A percentile compares a stretch with the other conserved stretches of the same genome.
phyloP scores from a whole-genome alignment of 257 asterid genomes.

The Mitragyna speciosa region DNA sequence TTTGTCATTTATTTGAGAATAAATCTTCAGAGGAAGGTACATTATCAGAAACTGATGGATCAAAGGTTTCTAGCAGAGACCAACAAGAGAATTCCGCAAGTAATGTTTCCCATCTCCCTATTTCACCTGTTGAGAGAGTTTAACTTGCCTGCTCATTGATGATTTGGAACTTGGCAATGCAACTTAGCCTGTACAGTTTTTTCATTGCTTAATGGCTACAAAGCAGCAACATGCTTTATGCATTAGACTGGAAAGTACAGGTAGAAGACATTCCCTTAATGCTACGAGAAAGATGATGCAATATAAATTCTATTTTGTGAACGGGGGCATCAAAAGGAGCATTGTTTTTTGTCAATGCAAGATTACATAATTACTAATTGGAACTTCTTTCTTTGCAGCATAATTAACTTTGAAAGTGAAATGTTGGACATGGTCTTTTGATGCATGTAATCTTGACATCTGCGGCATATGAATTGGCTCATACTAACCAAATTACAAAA shows the following conservation, averaged over 20 bases:
- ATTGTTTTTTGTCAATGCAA: slow-evolving; percentile 3
- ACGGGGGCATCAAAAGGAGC: background rate
- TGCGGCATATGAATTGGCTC: background rate
- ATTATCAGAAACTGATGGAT: slow-evolving; percentile 17
- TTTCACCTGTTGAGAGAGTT: slow-evolving; percentile 54
- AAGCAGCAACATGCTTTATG: background rate
- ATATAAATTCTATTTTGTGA: slow-evolving; percentile 3
- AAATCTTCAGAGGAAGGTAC: slow-evolving; percentile 28
- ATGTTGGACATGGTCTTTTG: background rate
- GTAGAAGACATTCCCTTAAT: background rate
- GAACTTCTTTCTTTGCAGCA: background rate
- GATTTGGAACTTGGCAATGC: background rate
- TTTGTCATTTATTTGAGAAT: slow-evolving; percentile 16
- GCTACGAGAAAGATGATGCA: background rate
- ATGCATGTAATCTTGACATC: background rate
- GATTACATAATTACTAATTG: slow-evolving; percentile 21
- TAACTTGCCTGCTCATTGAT: slow-evolving; percentile 15
- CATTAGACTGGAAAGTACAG: background rate
- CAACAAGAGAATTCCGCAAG: slow-evolving; percentile 38
- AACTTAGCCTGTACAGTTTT: slow-evolving; percentile 17
- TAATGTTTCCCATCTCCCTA: slow-evolving; percentile 40
- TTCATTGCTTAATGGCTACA: background rate
- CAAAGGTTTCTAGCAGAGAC: slow-evolving; percentile 23
- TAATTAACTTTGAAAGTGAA: slow-evolving; percentile 1
- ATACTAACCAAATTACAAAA: background rate